Evolutionary conservation across 2,329 filamentous ascomycete genomes (phyloP).

Genomic region (Penicillium sclerotigenum): DNA sequence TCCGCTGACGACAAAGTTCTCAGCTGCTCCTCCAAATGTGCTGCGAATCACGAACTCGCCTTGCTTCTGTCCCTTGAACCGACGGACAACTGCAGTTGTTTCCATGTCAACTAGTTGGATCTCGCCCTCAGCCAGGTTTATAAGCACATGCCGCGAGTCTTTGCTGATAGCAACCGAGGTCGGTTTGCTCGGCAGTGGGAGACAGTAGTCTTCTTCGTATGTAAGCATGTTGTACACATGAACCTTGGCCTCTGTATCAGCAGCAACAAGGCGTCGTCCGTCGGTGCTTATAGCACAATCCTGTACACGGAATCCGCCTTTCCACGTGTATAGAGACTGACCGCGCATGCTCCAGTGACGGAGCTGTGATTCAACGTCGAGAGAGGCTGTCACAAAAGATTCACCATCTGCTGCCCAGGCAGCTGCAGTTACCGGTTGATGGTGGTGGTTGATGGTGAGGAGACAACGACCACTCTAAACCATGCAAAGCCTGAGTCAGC

Average conservation of each 20-base stretch:
- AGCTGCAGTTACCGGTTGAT: constrained; percentile 82
- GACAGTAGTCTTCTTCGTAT: constrained; percentile 70
- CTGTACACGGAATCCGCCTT: constrained; percentile 70
- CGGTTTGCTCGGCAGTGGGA: constrained; percentile 65
- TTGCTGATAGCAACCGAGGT: constrained; percentile 78
- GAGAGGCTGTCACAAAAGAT: constrained; percentile 74
- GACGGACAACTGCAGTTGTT: constrained; percentile 67
- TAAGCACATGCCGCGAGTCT: constrained; percentile 76
- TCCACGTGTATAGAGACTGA: constrained; percentile 63
- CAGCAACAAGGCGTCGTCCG: constrained; percentile 74
- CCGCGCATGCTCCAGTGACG: constrained; percentile 68
- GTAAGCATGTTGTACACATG: constrained; percentile 80
- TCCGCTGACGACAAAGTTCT: constrained; percentile 87
- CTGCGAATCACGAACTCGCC: constrained; percentile 77
- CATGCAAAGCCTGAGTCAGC: constrained; percentile 9
- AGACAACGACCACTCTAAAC: constrained; percentile 61
- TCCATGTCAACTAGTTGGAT: constrained; percentile 76
- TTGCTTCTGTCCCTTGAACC: constrained; percentile 72
- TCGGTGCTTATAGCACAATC: constrained; percentile 81
- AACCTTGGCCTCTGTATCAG: constrained; percentile 67
- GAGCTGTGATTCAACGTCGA: constrained; percentile 65
- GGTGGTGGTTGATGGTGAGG: constrained; percentile 65
- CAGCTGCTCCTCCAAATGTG: constrained; percentile 81
- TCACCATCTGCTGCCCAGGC: constrained; percentile 81
- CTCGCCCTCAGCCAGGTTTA: constrained; percentile 75